Evolutionary conservation across 1,139 yeast genomes (phyloP), one percentile per base, ranked within the genome.

Genomic region (Groenewaldozyma sp.): DNA sequence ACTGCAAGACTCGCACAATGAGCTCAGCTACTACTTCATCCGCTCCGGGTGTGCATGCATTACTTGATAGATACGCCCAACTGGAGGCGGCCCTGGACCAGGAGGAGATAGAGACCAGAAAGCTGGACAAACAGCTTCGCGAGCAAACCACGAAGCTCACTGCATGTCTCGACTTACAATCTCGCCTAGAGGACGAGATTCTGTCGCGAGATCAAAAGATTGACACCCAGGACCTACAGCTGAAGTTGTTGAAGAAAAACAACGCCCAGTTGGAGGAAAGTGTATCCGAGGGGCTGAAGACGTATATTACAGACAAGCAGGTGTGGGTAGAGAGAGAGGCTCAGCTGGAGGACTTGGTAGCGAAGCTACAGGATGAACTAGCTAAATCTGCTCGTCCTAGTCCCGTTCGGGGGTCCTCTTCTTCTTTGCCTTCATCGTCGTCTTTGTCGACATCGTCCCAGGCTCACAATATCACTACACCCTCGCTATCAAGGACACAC

Each of bases 251-350:
- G 28, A 48, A 50, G 35, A 44, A 45, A 18, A 40, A 48, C 35
- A 52, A 47, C 36, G 56, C 49, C 20, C 50, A 44, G 31, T 44
- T 50, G 22, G 56, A 54, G 36, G 37, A 45, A 17, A 55, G 51
- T 24, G 34, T 52, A 11, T 47, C 53, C 4, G 47, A 49, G 41
- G 56, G 50, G 37, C 52, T 58, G 21, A 53, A 54, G 48, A 57
- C 51, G 31, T 50, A 55, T 38, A 52, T 60, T 33, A 59, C 62
- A 38, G 57, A 56, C 38, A 62, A 61, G 41, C 52, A 54, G 31
- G 49, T 44, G 31, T 60, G 61, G 59, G 47, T 59, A 18, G 60
- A 58, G 38, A 54, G 53, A 39, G 59, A 58, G 28, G 49, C 51
- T 11, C 47, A 46, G 9, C 50, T 50, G 35, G 54, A 22, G 4